Conservation (phyloP, 352 stramenopile species). For the Globisporangium cylindrosporum region DNA sequence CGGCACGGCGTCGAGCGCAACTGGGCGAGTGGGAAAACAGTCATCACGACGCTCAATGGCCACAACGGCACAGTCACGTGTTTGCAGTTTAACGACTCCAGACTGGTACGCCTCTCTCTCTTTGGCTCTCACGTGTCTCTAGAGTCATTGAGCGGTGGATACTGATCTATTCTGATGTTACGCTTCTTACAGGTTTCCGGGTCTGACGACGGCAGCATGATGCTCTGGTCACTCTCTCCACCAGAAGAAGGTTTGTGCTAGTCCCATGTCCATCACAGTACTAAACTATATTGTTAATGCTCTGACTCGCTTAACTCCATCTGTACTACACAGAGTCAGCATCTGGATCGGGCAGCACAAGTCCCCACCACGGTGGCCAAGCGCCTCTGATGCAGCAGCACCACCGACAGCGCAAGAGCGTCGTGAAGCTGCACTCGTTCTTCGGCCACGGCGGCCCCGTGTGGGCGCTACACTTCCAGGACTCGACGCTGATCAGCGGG, state of each 20-base stretch:
- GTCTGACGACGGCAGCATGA: slow-evolving; percentile 32
- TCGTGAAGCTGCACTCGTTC: slow-evolving; percentile 31
- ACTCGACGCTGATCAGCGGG: slow-evolving; percentile 23
- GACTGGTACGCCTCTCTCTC: slow-evolving; percentile 10
- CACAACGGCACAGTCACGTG: slow-evolving; percentile 30
- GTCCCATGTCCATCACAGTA: neutral
- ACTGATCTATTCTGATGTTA: neutral
- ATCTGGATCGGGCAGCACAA: neutral
- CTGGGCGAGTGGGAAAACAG: slow-evolving; percentile 21
- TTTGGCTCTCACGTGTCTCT: neutral
- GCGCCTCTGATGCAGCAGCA: slow-evolving; percentile 25
- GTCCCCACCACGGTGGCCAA: neutral
- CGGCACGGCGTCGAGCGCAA: slow-evolving; percentile 26
- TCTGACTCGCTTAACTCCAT: neutral
- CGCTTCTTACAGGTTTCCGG: slow-evolving; percentile 22
- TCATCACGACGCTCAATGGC: slow-evolving; percentile 27
- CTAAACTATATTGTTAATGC: neutral
- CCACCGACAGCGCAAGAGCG: slow-evolving; percentile 25
- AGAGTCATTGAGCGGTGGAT: neutral
- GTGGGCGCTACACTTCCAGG: slow-evolving; percentile 25
- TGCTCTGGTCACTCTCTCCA: slow-evolving; percentile 28
- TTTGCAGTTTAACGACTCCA: slow-evolving; percentile 23
- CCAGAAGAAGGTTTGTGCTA: slow-evolving; percentile 14
- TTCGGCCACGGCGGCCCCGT: slow-evolving; percentile 28
- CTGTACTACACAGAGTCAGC: neutral